Percentiles rank a stretch among this genome's conserved stretches.
phyloP scores from a whole-genome alignment of 805 yeast species.

The Saccharomyces jurei region DNA sequence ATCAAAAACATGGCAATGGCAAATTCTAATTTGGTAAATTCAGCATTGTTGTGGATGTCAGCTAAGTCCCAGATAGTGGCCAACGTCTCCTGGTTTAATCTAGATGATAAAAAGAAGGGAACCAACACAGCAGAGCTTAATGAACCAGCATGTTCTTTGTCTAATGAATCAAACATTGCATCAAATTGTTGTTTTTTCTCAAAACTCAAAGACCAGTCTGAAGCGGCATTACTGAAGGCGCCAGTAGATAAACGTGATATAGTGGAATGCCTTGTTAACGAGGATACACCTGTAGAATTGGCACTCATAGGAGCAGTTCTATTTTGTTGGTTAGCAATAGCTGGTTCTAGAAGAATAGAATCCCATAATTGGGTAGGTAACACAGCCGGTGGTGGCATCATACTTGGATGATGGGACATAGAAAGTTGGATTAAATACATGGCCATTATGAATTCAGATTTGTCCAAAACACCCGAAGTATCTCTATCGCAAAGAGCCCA shows the following conservation, averaged over 20 bases:
- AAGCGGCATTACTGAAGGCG: slow-evolving; percentile 31
- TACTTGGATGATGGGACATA: slow-evolving; percentile 55
- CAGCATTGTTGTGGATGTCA: slow-evolving; percentile 79
- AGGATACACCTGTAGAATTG: slow-evolving; percentile 16
- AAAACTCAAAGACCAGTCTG: slow-evolving; percentile 61
- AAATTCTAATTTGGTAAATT: slow-evolving; percentile 73
- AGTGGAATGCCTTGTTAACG: slow-evolving; percentile 32
- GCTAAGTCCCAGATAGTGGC: slow-evolving; percentile 94
- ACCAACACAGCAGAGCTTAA: slow-evolving; percentile 79
- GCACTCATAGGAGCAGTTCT: slow-evolving; percentile 20
- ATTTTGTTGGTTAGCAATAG: slow-evolving; percentile 6
- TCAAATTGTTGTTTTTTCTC: slow-evolving; percentile 73
- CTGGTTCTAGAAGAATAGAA: slow-evolving; percentile 19
- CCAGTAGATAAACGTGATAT: slow-evolving; percentile 24
- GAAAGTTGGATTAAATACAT: slow-evolving; percentile 80
- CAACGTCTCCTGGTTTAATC: slow-evolving; percentile 71
- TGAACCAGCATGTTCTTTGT: slow-evolving; percentile 51
- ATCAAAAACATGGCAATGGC: slow-evolving; percentile 90
- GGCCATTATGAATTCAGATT: slow-evolving; percentile 78
- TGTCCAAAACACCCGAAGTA: slow-evolving; percentile 61
- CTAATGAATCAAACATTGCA: slow-evolving; percentile 68
- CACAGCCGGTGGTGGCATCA: slow-evolving; percentile 47
- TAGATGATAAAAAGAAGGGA: slow-evolving; percentile 79
- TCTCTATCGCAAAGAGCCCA: slow-evolving; percentile 83
- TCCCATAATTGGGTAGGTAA: slow-evolving; percentile 40